Conservation (phyloP, 495 filamentous ascomycete genomes). For the Zalerion maritima region DNA sequence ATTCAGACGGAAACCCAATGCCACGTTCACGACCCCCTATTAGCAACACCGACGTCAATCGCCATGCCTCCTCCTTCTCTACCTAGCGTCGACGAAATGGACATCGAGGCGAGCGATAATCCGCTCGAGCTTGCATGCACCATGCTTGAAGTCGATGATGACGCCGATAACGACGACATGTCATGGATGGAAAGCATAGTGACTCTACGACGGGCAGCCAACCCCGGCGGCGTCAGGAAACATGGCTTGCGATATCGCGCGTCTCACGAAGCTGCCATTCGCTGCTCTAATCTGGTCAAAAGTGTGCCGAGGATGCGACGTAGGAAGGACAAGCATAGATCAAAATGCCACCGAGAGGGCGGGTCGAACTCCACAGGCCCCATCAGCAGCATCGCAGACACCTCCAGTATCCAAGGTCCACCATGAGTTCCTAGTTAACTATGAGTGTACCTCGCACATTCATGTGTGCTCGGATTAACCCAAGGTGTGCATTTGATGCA, state of each 20-base stretch:
- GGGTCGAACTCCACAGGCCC: constrained; percentile 7
- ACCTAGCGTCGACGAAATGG: not conserved
- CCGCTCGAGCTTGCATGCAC: constrained; percentile 5
- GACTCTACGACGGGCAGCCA: constrained; percentile 12
- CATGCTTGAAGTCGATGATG: constrained; percentile 17
- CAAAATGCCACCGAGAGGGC: constrained; percentile 8
- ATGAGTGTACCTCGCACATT: too few species aligned
- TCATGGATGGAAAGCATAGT: constrained; percentile 8
- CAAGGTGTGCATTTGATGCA: too few species aligned
- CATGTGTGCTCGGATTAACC: too few species aligned
- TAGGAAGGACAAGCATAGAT: constrained; percentile 15
- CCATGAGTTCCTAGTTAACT: too few species aligned
- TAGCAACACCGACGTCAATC: constrained; percentile 6
- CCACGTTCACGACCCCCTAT: constrained; percentile 14
- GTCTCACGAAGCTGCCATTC: constrained; percentile 24
- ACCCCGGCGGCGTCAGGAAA: constrained; percentile 20
- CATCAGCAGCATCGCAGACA: constrained; percentile 10
- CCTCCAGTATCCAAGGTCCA: too few species aligned
- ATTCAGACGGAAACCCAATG: constrained; percentile 22
- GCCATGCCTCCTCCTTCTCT: constrained; percentile 2
- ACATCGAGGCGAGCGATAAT: constrained; percentile 8
- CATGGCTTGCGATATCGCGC: constrained; percentile 21
- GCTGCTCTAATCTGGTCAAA: constrained; percentile 27
- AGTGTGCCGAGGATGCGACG: constrained; percentile 28
- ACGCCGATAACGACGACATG: constrained; percentile 9